These are phyloP conservation scores for Rhodofomes roseus DNA, from an alignment of 1,284 basidiomycete genomes.

Conservation along the genomic window DNA sequence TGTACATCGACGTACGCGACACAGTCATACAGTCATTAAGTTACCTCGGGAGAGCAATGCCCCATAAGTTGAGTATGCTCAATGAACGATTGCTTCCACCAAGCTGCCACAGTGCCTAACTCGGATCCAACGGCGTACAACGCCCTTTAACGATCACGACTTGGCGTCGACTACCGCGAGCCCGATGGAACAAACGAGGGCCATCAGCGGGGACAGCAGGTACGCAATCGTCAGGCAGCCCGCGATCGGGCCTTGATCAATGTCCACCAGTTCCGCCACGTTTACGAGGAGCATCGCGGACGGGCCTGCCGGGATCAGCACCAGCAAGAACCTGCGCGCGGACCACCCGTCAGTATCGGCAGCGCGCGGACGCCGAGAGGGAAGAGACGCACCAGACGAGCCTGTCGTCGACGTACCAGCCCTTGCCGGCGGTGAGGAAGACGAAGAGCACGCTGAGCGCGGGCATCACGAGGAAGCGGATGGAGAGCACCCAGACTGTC, in stretches of 20 bases:
- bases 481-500: conserved; percentile 22
- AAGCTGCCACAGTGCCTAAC: no score
- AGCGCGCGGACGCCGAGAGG: not conserved
- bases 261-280: conserved; percentile 28
- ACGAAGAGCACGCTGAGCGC: conserved; percentile 26
- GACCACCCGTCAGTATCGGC: not conserved
- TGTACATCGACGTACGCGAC: no score
- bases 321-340: conserved; percentile 27
- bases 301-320: conserved; percentile 28
- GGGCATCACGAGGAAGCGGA: conserved; percentile 30
- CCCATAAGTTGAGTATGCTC: no score
- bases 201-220: conserved; percentile 28
- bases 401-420: conserved; percentile 27
- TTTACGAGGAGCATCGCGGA: conserved; percentile 31
- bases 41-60: no score
- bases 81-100: no score
- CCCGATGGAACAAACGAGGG: conserved; percentile 25
- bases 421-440: conserved; percentile 25
- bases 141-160: not conserved
- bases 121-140: not conserved
- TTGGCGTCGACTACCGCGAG: conserved; percentile 19
- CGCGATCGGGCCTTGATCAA: conserved; percentile 28
- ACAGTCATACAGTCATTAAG: no score
- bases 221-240: conserved; percentile 31
- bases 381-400: conserved; percentile 27